Evolutionary conservation across 495 filamentous ascomycete genomes (phyloP).

Genomic region (Hypoxylon lenormandii): DNA sequence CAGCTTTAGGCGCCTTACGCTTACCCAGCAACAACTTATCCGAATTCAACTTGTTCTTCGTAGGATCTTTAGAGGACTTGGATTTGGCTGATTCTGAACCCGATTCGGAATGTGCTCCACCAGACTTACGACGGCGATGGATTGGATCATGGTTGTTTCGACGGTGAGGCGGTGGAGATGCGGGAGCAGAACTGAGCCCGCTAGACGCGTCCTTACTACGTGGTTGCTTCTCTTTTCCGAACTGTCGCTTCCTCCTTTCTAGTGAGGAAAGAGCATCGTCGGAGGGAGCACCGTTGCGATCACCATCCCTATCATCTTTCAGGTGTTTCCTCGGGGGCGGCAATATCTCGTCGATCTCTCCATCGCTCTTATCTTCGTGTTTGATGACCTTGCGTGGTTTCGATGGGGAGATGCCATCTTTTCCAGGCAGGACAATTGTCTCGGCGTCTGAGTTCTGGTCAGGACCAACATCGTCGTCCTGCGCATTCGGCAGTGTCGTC

Average conservation of each 20-base stretch:
- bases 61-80: constrained; percentile 53
- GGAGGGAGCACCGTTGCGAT: constrained; percentile 47
- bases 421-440: constrained; percentile 80
- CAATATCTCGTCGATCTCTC: constrained; percentile 56
- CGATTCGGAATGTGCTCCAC: constrained; percentile 59
- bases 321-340: constrained; percentile 52
- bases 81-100: constrained; percentile 59
- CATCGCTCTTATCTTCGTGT: constrained; percentile 73
- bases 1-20: constrained; percentile 59
- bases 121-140: constrained; percentile 57
- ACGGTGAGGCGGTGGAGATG: constrained; percentile 57
- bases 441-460: constrained; percentile 82
- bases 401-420: constrained; percentile 75
- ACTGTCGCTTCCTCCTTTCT: constrained; percentile 64
- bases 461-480: constrained; percentile 57
- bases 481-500: constrained; percentile 35
- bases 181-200: constrained; percentile 66
- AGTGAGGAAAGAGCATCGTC: constrained; percentile 48
- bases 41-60: constrained; percentile 54
- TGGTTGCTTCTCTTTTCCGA: constrained; percentile 56
- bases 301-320: constrained; percentile 50
- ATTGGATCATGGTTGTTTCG: constrained; percentile 45
- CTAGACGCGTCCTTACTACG: constrained; percentile 64
- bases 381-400: constrained; percentile 77
- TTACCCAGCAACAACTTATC: constrained; percentile 58